phyloP scores from a whole-genome alignment of 2,329 filamentous ascomycete species.

The Fusarium cyanostomum region DNA sequence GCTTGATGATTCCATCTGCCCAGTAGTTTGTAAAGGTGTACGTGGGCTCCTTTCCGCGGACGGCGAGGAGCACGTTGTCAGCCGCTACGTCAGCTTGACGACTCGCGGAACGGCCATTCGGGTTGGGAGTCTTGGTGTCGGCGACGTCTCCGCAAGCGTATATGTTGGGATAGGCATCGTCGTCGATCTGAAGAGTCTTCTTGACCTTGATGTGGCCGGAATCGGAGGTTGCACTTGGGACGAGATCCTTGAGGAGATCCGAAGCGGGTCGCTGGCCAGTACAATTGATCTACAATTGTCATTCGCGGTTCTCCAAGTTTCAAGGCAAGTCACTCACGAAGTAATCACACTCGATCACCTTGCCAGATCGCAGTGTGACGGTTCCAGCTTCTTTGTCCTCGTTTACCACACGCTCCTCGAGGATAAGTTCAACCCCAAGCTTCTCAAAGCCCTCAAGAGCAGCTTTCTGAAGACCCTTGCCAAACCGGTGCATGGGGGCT shows the following conservation, averaged over 20 bases:
- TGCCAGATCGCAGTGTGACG: conserved; percentile 58
- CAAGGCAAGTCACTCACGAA: conserved; percentile 50
- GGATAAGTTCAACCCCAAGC: conserved; percentile 60
- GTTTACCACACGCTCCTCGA: conserved; percentile 57
- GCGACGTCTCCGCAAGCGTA: conserved; percentile 73
- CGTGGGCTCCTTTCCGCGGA: conserved; percentile 52
- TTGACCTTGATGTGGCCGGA: conserved; percentile 63
- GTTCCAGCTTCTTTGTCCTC: conserved; percentile 49
- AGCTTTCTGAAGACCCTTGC: conserved; percentile 52
- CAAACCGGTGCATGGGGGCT: conserved; percentile 63
- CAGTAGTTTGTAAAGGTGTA: conserved; percentile 55
- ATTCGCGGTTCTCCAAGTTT: not conserved
- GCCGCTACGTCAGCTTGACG: conserved; percentile 63
- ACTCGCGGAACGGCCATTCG: conserved; percentile 64
- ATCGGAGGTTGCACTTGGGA: conserved; percentile 54
- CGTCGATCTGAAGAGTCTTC: conserved; percentile 65
- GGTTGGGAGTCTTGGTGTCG: conserved; percentile 56
- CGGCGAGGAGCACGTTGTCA: conserved; percentile 62
- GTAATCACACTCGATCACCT: conserved; percentile 58
- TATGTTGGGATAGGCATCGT: conserved; percentile 59
- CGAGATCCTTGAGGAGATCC: conserved; percentile 54
- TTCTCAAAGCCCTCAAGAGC: conserved; percentile 54
- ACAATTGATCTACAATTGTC: conserved; percentile 60
- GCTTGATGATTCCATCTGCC: conserved; percentile 61
- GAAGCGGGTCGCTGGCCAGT: conserved; percentile 69